Percentiles rank a stretch among this genome's conserved stretches.
Evolutionary conservation across 108 stramenopile genomes (phyloP).

Genomic region (Skeletonema potamos): DNA sequence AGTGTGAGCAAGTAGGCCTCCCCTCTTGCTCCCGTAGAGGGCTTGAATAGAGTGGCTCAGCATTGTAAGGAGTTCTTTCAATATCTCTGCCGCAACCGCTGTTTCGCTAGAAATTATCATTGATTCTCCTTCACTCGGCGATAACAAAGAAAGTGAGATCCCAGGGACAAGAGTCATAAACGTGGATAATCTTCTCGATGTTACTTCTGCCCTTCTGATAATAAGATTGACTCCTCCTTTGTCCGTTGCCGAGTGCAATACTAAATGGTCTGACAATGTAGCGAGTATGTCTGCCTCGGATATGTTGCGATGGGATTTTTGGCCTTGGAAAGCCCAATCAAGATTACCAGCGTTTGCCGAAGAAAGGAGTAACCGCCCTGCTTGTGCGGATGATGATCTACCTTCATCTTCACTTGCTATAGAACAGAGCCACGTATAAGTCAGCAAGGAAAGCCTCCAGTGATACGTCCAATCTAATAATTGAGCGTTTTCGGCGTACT

Average conservation of each 20-base stretch:
- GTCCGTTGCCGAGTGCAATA: constrained; percentile 24
- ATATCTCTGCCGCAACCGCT: constrained; percentile 12
- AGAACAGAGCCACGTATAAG: constrained; percentile 77
- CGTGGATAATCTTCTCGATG: constrained; percentile 65
- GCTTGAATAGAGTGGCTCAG: constrained; percentile 47
- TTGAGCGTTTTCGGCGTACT: constrained; percentile 1
- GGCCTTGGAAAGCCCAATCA: constrained; percentile 38
- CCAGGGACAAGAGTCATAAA: constrained; percentile 81
- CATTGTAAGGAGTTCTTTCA: constrained; percentile 42
- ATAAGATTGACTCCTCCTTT: constrained; percentile 17
- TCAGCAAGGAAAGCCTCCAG: constrained; percentile 69
- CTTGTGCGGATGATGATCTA: constrained; percentile 50
- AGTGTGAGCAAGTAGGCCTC: constrained; percentile 26
- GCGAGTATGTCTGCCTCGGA: constrained; percentile 2
- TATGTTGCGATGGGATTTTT: not conserved
- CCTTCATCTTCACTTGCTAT: constrained; percentile 73
- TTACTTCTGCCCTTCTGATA: constrained; percentile 48
- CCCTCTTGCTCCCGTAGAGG: constrained; percentile 47
- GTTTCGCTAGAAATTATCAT: constrained; percentile 27
- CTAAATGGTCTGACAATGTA: constrained; percentile 31
- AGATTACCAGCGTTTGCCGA: constrained; percentile 76
- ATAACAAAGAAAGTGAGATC: constrained; percentile 61
- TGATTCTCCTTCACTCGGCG: constrained; percentile 15
- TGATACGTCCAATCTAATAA: constrained; percentile 68
- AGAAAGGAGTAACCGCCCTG: constrained; percentile 67